Evolutionary conservation across 805 yeast species (phyloP).

Genomic region (Candida pseudoglaebosa): DNA sequence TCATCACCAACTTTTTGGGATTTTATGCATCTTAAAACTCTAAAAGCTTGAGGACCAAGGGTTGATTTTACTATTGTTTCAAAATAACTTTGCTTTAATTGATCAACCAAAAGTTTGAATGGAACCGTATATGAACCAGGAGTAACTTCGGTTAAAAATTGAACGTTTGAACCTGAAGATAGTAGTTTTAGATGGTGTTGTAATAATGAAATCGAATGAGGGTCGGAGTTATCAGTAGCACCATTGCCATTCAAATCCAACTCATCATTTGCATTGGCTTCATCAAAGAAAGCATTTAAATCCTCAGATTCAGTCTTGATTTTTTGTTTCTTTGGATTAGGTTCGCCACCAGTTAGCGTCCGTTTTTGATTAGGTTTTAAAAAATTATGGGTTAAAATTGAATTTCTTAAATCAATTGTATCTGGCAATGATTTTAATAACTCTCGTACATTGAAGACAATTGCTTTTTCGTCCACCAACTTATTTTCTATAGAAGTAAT

Average conservation of each 20-base stretch:
- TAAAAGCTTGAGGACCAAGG: slow-evolving; percentile 61
- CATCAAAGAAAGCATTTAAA: slow-evolving; percentile 3
- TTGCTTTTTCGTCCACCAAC: slow-evolving; percentile 31
- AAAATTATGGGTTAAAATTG: slow-evolving; percentile 41
- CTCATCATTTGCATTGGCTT: neutral
- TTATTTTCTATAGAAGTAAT: slow-evolving; percentile 27
- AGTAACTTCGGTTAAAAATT: slow-evolving; percentile 57
- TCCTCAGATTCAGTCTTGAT: slow-evolving; percentile 29
- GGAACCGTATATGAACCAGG: slow-evolving; percentile 63
- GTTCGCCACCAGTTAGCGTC: slow-evolving; percentile 13
- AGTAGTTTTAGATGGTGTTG: slow-evolving; percentile 70
- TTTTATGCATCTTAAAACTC: slow-evolving; percentile 75
- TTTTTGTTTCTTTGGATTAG: slow-evolving; percentile 16
- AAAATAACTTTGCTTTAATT: slow-evolving; percentile 46
- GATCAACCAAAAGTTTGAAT: slow-evolving; percentile 45
- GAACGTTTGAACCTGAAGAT: slow-evolving; percentile 44
- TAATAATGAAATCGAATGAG: slow-evolving; percentile 33
- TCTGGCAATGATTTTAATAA: slow-evolving; percentile 34
- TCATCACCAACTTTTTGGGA: slow-evolving; percentile 75
- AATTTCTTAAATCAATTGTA: slow-evolving; percentile 40
- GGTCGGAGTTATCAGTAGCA: slow-evolving; percentile 20
- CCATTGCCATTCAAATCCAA: slow-evolving; percentile 6
- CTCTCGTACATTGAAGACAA: slow-evolving; percentile 33
- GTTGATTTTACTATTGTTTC: slow-evolving; percentile 58
- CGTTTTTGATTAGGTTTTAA: slow-evolving; percentile 31